phyloP scores from a whole-genome alignment of 306 rosid species.

The Lathyrus aphaca region DNA sequence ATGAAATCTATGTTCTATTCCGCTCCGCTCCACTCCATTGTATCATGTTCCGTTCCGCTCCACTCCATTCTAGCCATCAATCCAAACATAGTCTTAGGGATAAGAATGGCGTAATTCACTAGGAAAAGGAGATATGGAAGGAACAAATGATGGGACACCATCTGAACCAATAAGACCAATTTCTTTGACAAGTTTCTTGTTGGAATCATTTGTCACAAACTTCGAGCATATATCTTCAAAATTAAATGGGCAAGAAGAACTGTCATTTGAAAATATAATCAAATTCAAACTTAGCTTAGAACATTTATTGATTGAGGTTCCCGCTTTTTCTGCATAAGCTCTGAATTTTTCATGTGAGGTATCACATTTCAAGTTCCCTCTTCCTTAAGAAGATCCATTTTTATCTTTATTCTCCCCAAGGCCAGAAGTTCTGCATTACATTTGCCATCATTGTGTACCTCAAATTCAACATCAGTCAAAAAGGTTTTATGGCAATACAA shows the following conservation, averaged over 20 bases:
- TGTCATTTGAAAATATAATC: conserved; percentile 73
- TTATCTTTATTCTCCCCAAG: conserved; percentile 59
- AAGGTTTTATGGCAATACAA: conserved; percentile 80
- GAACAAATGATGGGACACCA: conserved; percentile 67
- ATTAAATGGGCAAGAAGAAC: conserved; percentile 68
- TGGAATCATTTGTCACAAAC: conserved; percentile 74
- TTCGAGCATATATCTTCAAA: conserved; percentile 74
- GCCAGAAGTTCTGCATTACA: conserved; percentile 56
- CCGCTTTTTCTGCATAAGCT: conserved; percentile 52
- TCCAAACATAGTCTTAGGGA: background rate
- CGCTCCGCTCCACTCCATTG: too few relatives aligned
- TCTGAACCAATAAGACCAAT: conserved; percentile 82
- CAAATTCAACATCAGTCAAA: conserved; percentile 66
- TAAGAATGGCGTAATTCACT: conserved; percentile 53
- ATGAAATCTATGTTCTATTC: too few relatives aligned
- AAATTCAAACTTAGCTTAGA: conserved; percentile 61
- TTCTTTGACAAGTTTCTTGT: conserved; percentile 68
- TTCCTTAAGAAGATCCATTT: conserved; percentile 61
- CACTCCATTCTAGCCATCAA: too few relatives aligned
- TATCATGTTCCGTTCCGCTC: too few relatives aligned
- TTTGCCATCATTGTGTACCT: conserved; percentile 73
- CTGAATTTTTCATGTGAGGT: conserved; percentile 48
- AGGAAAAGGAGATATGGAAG: conserved; percentile 58
- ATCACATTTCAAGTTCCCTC: conserved; percentile 59
- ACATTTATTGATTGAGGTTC: conserved; percentile 41